Percentiles rank a stretch among this genome's conserved stretches.
Conservation (phyloP, 768 basidiomycete genomes). For the Cytidiella melzeri region DNA sequence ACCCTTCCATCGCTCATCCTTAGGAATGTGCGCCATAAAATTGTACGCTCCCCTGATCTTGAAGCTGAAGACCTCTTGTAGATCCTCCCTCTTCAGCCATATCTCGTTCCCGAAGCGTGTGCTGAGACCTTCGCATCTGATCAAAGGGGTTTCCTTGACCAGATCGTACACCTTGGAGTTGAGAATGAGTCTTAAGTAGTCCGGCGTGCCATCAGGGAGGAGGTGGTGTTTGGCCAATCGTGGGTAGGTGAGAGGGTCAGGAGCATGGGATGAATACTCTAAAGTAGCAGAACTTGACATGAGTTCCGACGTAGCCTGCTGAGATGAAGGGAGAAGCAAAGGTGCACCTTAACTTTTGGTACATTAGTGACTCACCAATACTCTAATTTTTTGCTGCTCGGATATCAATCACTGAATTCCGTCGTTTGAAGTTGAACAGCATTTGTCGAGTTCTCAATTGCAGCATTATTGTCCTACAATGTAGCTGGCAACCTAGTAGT, state of each 20-base stretch:
- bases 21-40: conserved; percentile 85
- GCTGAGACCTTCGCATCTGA: conserved; percentile 81
- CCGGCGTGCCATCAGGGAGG: conserved; percentile 63
- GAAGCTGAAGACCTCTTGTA: conserved; percentile 98
- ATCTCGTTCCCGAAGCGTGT: conserved; percentile 86
- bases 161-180: conserved; percentile 90
- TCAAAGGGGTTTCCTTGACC: conserved; percentile 84
- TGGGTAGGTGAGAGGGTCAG: conserved; percentile 59
- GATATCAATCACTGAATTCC: too few species aligned
- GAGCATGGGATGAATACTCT: conserved; percentile 66
- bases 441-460: too few species aligned
- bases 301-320: neutral
- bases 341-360: too few species aligned
- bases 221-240: conserved; percentile 62
- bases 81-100: conserved; percentile 95
- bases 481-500: too few species aligned
- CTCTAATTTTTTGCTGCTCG: too few species aligned
- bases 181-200: conserved; percentile 84
- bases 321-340: neutral
- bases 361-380: too few species aligned
- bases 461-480: too few species aligned
- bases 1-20: conserved; percentile 94
- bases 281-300: conserved; percentile 40
- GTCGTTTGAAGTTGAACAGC: too few species aligned
- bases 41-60: conserved; percentile 99